phyloP scores from a whole-genome alignment of 495 filamentous ascomycete genomes.

The Annulohypoxylon stygium region DNA sequence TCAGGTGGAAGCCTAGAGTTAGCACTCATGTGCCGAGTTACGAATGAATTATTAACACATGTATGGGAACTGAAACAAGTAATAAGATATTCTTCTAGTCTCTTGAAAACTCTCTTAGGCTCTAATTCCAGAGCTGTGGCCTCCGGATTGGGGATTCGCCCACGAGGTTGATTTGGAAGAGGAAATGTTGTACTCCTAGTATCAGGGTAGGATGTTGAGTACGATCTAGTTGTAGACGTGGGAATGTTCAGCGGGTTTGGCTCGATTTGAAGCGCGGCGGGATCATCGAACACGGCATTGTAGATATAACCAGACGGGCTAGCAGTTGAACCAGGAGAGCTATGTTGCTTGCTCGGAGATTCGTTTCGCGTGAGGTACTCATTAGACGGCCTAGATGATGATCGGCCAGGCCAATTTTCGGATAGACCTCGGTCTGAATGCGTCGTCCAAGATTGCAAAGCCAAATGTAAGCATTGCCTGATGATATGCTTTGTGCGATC shows the following conservation, averaged over 20 bases:
- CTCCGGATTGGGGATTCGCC: slow-evolving; percentile 22
- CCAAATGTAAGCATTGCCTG: slow-evolving; percentile 44
- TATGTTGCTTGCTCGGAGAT: slow-evolving; percentile 38
- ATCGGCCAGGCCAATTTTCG: slow-evolving; percentile 12
- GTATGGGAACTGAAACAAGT: slow-evolving; percentile 75
- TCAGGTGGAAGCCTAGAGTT: slow-evolving; percentile 46
- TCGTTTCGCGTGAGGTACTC: slow-evolving; percentile 34
- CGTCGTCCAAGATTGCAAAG: slow-evolving; percentile 42
- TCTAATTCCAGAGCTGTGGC: slow-evolving; percentile 46
- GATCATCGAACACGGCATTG: slow-evolving; percentile 48
- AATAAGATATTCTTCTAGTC: slow-evolving; percentile 81
- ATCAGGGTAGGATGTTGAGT: slow-evolving; percentile 59
- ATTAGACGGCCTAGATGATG: slow-evolving; percentile 34
- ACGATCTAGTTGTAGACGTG: slow-evolving; percentile 47
- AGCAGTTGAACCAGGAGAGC: slow-evolving; percentile 36
- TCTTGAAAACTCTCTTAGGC: slow-evolving; percentile 70
- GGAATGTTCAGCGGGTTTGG: slow-evolving; percentile 50
- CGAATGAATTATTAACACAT: slow-evolving; percentile 80
- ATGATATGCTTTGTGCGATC: slow-evolving; percentile 47
- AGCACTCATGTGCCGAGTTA: slow-evolving; percentile 58
- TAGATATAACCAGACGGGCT: slow-evolving; percentile 40
- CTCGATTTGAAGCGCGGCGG: slow-evolving; percentile 43
- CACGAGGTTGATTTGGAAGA: slow-evolving; percentile 13
- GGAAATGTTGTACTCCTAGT: slow-evolving; percentile 41
- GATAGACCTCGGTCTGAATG: slow-evolving; percentile 18